phyloP scores from a whole-genome alignment of 129 eudicot genomes.

The Glebionis coronaria region DNA sequence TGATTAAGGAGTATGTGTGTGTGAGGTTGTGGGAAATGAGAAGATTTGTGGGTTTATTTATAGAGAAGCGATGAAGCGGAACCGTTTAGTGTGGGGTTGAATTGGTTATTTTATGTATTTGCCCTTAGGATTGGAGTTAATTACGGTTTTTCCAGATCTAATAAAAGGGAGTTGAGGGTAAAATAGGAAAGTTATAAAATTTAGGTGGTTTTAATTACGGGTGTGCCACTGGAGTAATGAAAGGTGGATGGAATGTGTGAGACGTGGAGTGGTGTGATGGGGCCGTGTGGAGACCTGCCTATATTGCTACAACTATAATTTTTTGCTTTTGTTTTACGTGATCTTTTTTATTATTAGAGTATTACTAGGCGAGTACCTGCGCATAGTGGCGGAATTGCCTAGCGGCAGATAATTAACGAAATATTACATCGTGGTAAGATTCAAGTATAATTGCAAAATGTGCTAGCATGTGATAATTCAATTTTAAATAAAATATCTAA shows the following conservation, averaged over 20 bases:
- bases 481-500: too few relatives aligned
- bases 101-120: neutral
- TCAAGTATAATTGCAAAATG: too few relatives aligned
- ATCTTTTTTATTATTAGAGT: too few relatives aligned
- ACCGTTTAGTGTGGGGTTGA: slow-evolving; percentile 40
- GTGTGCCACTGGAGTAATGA: slow-evolving; percentile 16
- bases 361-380: too few relatives aligned
- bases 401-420: too few relatives aligned
- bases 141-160: slow-evolving; percentile 1
- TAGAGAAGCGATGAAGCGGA: slow-evolving; percentile 55
- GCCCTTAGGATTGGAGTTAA: slow-evolving; percentile 13
- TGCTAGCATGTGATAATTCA: too few relatives aligned
- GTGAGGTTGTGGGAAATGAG: slow-evolving; percentile 11
- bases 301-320: too few relatives aligned
- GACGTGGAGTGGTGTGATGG: slow-evolving; percentile 24
- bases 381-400: too few relatives aligned
- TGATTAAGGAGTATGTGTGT: slow-evolving; percentile 7
- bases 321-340: slow-evolving; percentile 35
- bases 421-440: too few relatives aligned
- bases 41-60: slow-evolving; percentile 33
- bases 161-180: slow-evolving; percentile 7
- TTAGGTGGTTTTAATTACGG: slow-evolving; percentile 7
- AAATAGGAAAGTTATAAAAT: slow-evolving; percentile 9
- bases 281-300: slow-evolving; percentile 6
- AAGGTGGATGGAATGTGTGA: slow-evolving; percentile 30